phyloP scores from a whole-genome alignment of 495 filamentous ascomycete genomes.

The Barbatosphaeria neglecta region DNA sequence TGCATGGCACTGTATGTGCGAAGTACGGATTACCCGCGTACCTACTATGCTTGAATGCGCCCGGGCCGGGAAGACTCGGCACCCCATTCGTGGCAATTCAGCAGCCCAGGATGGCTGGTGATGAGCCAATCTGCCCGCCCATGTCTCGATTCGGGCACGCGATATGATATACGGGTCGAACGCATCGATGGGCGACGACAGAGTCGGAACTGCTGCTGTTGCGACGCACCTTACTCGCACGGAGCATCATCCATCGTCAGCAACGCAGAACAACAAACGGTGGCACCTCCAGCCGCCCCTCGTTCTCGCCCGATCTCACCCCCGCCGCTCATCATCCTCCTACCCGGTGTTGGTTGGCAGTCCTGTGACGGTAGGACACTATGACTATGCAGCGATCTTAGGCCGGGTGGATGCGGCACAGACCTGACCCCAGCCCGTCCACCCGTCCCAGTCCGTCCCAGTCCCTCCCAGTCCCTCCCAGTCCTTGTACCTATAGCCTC shows the following conservation, averaged over 20 bases:
- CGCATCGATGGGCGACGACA: too few species aligned
- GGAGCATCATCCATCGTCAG: too few species aligned
- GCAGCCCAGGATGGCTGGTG: background rate
- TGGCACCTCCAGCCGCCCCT: too few species aligned
- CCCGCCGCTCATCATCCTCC: background rate
- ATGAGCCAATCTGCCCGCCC: background rate
- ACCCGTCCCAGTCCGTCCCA: too few species aligned
- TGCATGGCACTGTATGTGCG: too few species aligned
- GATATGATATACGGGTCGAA: background rate
- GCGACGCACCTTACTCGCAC: too few species aligned
- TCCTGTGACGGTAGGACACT: background rate
- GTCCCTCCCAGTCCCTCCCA: background rate
- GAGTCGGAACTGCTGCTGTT: too few species aligned
- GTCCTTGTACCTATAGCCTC: conserved; percentile 1
- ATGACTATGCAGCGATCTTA: background rate
- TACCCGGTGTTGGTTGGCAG: background rate
- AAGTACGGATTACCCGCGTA: background rate
- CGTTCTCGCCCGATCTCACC: too few species aligned
- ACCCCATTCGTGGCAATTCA: background rate
- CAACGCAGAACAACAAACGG: too few species aligned
- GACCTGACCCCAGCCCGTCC: background rate
- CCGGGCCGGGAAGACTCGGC: too few species aligned
- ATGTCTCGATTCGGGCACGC: background rate
- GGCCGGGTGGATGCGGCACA: background rate
- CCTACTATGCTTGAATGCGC: background rate